Evolutionary conservation across 192 early-diverging fungal genomes (phyloP).

Genomic region (Podochytrium sp.): DNA sequence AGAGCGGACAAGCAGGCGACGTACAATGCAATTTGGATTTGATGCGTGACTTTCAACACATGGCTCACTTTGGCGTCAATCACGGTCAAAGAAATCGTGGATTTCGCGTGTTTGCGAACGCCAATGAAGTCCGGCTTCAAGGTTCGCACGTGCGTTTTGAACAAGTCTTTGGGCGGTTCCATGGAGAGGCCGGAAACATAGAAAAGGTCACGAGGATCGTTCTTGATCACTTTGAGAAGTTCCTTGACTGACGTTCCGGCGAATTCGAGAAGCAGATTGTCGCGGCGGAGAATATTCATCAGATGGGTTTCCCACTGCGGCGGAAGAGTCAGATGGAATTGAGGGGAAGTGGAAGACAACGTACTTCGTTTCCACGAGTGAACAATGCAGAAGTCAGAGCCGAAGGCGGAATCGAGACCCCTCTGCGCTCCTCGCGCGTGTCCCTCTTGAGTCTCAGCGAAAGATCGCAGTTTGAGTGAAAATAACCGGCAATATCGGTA

Average conservation of each 20-base stretch:
- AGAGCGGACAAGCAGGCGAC: conserved; percentile 4
- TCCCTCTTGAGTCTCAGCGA: not conserved
- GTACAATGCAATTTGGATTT: conserved; percentile 45
- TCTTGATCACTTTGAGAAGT: conserved; percentile 4
- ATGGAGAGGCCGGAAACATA: conserved; percentile 23
- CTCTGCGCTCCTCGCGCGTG: not conserved
- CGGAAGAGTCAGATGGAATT: not conserved
- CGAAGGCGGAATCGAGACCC: not conserved
- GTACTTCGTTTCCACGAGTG: conserved; percentile 23
- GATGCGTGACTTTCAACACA: conserved; percentile 41
- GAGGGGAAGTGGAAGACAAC: not conserved
- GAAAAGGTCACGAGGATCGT: conserved; percentile 23
- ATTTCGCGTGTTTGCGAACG: not conserved
- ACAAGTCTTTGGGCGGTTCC: conserved; percentile 12
- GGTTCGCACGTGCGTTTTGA: not conserved
- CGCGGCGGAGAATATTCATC: not conserved
- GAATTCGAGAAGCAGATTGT: conserved; percentile 7
- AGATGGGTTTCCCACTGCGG: conserved; percentile 39
- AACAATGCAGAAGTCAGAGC: conserved; percentile 24
- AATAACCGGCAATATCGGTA: conserved; percentile 1
- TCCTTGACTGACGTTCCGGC: not conserved
- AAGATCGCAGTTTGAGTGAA: not conserved
- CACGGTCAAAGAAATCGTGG: not conserved
- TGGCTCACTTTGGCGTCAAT: conserved; percentile 44
- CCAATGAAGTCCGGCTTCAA: conserved; percentile 10